Percentiles rank a stretch among this genome's conserved stretches.
phyloP scores from a whole-genome alignment of 441 rosid genomes.

The Eruca vesicaria region DNA sequence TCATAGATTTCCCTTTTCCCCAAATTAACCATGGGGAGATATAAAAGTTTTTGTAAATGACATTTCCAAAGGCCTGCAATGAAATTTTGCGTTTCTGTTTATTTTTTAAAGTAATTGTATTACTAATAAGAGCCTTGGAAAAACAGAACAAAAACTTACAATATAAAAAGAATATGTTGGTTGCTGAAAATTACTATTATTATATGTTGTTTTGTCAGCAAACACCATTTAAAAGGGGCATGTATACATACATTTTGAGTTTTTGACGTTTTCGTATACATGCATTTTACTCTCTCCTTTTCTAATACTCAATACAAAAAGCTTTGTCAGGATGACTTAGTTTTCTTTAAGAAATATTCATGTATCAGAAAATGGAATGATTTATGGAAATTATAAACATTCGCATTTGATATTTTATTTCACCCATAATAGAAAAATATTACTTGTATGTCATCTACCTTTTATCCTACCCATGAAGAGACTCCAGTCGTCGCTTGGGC shows the following conservation, averaged over 20 bases:
- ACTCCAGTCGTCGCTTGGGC: neutral
- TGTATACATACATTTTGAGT: slow-evolving; percentile 1
- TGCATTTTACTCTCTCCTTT: neutral
- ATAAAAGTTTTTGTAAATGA: no score
- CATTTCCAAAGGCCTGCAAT: no score
- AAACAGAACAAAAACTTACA: no score
- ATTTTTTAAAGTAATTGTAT: no score
- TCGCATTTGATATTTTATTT: neutral
- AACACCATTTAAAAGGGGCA: neutral
- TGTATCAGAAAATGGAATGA: slow-evolving; percentile 16
- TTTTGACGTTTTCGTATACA: slow-evolving; percentile 12
- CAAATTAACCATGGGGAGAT: no score
- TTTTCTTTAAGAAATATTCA: slow-evolving; percentile 15
- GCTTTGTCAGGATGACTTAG: slow-evolving; percentile 2
- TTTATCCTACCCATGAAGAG: slow-evolving; percentile 7
- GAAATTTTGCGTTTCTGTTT: no score
- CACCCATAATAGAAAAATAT: neutral
- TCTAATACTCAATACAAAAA: neutral
- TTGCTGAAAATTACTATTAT: neutral
- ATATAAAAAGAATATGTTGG: neutral
- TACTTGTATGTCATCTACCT: neutral
- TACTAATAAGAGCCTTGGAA: no score
- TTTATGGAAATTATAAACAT: neutral
- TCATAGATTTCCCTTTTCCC: no score
- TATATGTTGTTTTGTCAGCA: neutral